These are phyloP conservation scores for Ambrosiella cleistominuta DNA, from an alignment of 2,329 filamentous ascomycete species.

Conservation along the genomic window DNA sequence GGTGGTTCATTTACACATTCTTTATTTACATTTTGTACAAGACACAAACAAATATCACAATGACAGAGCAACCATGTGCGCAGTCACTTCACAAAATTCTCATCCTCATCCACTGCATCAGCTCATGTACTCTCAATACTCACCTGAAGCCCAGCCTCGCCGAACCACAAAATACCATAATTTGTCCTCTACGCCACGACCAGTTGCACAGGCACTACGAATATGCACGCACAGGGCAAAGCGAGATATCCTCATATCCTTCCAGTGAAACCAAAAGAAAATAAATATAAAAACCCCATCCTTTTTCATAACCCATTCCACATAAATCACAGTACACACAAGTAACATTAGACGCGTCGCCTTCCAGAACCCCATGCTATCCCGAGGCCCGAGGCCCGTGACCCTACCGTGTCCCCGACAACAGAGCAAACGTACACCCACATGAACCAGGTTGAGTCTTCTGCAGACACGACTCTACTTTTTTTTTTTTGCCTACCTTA, in stretches of 20 bases:
- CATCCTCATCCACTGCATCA: neutral
- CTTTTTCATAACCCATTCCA: no score
- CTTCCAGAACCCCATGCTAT: no score
- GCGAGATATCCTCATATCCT: neutral
- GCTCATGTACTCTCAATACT: neutral
- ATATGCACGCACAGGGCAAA: conserved; percentile 1
- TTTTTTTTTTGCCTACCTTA: neutral
- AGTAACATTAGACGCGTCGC: no score
- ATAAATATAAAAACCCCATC: neutral
- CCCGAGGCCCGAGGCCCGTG: no score
- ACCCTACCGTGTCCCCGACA: neutral
- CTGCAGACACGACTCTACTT: neutral
- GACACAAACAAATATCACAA: neutral
- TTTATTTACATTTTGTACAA: neutral
- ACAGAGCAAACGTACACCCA: neutral
- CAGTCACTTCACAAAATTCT: neutral
- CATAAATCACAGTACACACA: no score
- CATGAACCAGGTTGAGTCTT: neutral
- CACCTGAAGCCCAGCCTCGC: neutral
- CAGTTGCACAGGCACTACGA: neutral
- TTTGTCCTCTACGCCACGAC: neutral
- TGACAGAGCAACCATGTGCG: neutral
- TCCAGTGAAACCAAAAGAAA: neutral
- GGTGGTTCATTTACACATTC: neutral
- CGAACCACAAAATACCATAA: neutral